phyloP scores from a whole-genome alignment of 2,329 filamentous ascomycete genomes.

The Colletotrichum noveboracense region DNA sequence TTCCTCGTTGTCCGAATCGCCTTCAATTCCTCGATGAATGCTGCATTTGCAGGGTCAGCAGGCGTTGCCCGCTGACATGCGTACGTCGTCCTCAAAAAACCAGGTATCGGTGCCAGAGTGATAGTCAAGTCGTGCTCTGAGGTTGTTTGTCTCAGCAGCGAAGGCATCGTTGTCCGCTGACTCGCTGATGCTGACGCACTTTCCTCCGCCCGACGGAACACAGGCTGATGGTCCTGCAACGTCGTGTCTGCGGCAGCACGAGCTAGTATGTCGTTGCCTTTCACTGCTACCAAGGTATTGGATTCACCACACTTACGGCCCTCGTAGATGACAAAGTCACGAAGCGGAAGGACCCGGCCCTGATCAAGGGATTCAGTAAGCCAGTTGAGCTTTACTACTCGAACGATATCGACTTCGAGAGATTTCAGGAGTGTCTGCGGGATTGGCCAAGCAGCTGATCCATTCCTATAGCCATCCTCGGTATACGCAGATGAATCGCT shows the following conservation, averaged over 20 bases:
- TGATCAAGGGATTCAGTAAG: conserved; percentile 56
- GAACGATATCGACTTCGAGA: conserved; percentile 34
- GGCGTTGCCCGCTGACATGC: conserved; percentile 83
- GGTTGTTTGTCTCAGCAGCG: conserved; percentile 72
- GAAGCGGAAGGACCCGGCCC: conserved; percentile 49
- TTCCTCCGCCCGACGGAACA: background rate
- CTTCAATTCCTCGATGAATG: conserved; percentile 76
- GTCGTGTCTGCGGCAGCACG: conserved; percentile 13
- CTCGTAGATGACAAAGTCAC: conserved; percentile 60
- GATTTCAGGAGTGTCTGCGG: conserved; percentile 5
- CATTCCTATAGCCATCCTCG: background rate
- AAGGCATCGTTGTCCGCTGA: conserved; percentile 23
- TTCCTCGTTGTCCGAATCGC: conserved; percentile 75
- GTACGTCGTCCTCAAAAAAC: conserved; percentile 56
- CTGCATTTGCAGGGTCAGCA: conserved; percentile 71
- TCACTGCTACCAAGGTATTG: background rate
- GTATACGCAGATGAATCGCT: conserved; percentile 26
- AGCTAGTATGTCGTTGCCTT: conserved; percentile 25
- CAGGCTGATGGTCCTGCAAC: background rate
- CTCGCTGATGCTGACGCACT: background rate
- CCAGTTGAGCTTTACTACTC: conserved; percentile 66
- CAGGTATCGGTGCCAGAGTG: conserved; percentile 68
- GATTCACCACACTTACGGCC: conserved; percentile 38
- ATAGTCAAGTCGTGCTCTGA: conserved; percentile 73
- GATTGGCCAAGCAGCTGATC: background rate